Conservation (phyloP, 129 eudicot species). For the Saussurea involucrata region DNA sequence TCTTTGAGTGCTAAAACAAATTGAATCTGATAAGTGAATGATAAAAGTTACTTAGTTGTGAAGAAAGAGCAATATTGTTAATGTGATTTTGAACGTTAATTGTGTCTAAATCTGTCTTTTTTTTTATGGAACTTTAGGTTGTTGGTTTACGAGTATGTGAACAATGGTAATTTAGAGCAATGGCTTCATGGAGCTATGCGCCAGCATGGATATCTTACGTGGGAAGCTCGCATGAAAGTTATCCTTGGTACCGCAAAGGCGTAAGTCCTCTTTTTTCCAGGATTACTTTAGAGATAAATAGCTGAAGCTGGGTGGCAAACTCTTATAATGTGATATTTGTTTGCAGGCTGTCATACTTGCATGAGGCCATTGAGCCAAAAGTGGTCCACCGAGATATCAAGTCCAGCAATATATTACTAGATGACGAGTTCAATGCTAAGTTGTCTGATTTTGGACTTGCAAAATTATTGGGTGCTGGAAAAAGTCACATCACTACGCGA, state of each 20-base stretch:
- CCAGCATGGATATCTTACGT: slow-evolving; percentile 75
- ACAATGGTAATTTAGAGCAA: slow-evolving; percentile 79
- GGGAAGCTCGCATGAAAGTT: slow-evolving; percentile 86
- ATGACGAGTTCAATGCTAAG: slow-evolving; percentile 76
- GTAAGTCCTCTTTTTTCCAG: slow-evolving; percentile 36
- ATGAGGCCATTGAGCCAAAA: slow-evolving; percentile 88
- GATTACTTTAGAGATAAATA: not conserved
- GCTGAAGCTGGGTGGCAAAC: not conserved
- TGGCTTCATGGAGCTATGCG: slow-evolving; percentile 89
- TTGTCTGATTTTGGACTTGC: slow-evolving; percentile 89
- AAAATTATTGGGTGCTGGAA: slow-evolving; percentile 80
- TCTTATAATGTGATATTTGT: not conserved
- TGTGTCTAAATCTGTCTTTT: not conserved
- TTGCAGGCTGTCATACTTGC: slow-evolving; percentile 75
- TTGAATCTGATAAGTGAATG: not conserved
- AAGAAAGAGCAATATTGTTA: not conserved
- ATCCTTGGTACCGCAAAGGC: slow-evolving; percentile 83
- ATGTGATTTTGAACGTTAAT: not conserved
- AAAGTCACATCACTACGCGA: slow-evolving; percentile 77
- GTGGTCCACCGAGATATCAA: slow-evolving; percentile 88
- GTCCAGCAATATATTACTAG: slow-evolving; percentile 78
- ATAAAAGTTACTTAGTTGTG: not conserved
- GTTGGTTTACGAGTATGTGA: slow-evolving; percentile 84
- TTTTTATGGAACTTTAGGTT: slow-evolving; percentile 31
- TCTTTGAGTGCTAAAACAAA: not conserved